Conservation (phyloP, 257 asterid genomes). For the Mentha longifolia region DNA sequence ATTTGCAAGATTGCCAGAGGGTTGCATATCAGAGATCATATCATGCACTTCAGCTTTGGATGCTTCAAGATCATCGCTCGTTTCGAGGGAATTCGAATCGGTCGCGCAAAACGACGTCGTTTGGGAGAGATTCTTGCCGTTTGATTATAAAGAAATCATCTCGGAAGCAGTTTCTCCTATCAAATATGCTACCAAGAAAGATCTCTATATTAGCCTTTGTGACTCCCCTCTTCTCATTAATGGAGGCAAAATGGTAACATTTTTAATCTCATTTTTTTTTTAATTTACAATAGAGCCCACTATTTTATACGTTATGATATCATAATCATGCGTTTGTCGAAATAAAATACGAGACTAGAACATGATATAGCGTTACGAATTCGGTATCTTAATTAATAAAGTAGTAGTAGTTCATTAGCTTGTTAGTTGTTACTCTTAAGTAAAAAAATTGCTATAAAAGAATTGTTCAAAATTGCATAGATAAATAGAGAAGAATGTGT, state of each 20-base stretch:
- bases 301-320: too few species aligned
- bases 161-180: conserved; percentile 43
- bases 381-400: not conserved
- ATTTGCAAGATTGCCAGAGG: conserved; percentile 49
- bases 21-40: conserved; percentile 51
- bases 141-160: conserved; percentile 45
- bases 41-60: conserved; percentile 55
- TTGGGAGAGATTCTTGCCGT: conserved; percentile 61
- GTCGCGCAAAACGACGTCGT: conserved; percentile 50
- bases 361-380: not conserved
- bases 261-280: not conserved
- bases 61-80: conserved; percentile 43
- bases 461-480: not conserved
- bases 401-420: too few species aligned
- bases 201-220: conserved; percentile 50
- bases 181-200: conserved; percentile 41
- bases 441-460: not conserved
- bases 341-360: not conserved
- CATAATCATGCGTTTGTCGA: not conserved
- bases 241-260: conserved; percentile 51
- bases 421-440: not conserved
- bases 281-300: not conserved
- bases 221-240: conserved; percentile 47
- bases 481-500: not conserved
- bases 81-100: conserved; percentile 45